Percentiles rank a stretch among this genome's conserved stretches.
phyloP scores from a whole-genome alignment of 1,284 basidiomycete genomes.

The Sporisorium exsertum region DNA sequence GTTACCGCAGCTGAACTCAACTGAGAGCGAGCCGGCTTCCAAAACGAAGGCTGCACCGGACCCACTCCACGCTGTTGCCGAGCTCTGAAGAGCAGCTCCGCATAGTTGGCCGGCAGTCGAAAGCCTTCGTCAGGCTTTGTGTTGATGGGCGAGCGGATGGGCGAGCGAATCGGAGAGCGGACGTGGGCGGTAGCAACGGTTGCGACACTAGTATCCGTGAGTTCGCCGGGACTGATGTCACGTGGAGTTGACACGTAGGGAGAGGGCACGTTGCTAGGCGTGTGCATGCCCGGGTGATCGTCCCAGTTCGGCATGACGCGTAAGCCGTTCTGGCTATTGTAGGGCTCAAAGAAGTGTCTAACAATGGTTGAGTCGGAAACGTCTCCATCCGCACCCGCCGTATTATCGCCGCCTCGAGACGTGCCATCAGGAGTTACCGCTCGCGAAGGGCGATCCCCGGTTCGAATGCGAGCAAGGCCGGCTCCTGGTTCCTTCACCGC shows the following conservation, averaged over 20 bases:
- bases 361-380: conserved; percentile 19
- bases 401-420: neutral
- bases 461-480: conserved; percentile 11
- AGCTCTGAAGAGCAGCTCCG: neutral
- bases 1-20: neutral
- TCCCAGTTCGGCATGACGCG: neutral
- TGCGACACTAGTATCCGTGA: no score
- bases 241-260: conserved; percentile 10
- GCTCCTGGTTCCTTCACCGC: neutral
- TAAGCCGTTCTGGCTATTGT: neutral
- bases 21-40: neutral
- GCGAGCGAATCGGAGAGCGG: no score
- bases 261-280: conserved; percentile 1
- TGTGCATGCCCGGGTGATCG: neutral
- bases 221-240: neutral
- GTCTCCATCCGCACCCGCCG: conserved; percentile 16
- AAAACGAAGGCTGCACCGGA: neutral
- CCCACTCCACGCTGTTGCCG: neutral
- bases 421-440: conserved; percentile 10
- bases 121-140: neutral
- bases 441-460: neutral
- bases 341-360: neutral
- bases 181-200: no score
- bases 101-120: conserved; percentile 19
- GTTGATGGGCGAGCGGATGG: neutral